Evolutionary conservation across 140 eudicot species (phyloP).

Genomic region (Stevia rebaudiana): DNA sequence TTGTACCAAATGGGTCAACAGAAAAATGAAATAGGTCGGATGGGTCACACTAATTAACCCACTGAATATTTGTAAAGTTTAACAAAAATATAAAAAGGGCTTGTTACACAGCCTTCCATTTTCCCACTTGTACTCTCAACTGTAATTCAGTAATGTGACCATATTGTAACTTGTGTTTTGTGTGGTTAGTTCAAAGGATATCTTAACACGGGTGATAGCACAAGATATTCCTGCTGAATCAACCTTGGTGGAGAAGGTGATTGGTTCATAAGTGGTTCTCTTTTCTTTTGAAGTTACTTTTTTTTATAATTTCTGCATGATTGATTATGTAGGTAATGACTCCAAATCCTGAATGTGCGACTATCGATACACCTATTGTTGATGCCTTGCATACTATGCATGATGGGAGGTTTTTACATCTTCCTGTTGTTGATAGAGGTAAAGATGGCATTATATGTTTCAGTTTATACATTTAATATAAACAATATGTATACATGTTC

Average conservation of each 20-base stretch:
- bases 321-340: conserved; percentile 76
- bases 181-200: conserved; percentile 73
- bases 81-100: not conserved
- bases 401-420: conserved; percentile 91
- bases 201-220: conserved; percentile 88
- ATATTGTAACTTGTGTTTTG: conserved; percentile 5
- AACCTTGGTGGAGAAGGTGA: conserved; percentile 85
- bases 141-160: not conserved
- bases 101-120: not conserved
- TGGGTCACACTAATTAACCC: not conserved
- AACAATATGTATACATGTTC: not conserved
- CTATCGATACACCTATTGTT: conserved; percentile 84
- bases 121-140: not conserved
- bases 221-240: conserved; percentile 80
- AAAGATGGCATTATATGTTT: conserved; percentile 6
- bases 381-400: conserved; percentile 96
- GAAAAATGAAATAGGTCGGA: not conserved
- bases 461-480: not conserved
- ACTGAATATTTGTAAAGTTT: not conserved
- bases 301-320: not conserved
- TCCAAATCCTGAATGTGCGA: conserved; percentile 90
- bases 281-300: conserved; percentile 7
- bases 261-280: not conserved
- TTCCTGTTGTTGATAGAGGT: conserved; percentile 94
- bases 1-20: not conserved